Evolutionary conservation across 192 early-diverging fungal species (phyloP), one percentile per base, ranked within the genome.

Genomic region (Allomyces javanicus): DNA sequence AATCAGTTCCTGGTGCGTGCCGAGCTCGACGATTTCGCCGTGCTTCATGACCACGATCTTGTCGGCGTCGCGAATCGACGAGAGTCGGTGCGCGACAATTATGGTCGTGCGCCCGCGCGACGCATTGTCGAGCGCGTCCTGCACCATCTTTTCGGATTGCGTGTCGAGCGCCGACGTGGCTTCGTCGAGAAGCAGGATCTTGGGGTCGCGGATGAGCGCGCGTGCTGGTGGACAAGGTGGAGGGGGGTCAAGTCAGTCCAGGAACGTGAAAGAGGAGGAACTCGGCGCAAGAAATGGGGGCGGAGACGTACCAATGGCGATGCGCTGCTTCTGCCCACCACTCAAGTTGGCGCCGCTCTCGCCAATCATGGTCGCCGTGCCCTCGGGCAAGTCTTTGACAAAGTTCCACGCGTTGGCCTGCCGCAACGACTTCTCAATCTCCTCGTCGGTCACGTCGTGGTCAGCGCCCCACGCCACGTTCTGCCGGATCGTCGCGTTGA

Each of bases 241-340:
- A 40, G 7, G 0, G 7, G 33, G 33, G 33, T 40, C 33, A 40
- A 3, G 33, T 40, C 33, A 40, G 33, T 40, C 33, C 33, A 40
- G 33, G 33, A 40, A 40, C 33, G 7, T 7, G 33, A 40, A 40
- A 7, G 4, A 40, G 7, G 9, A 40, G 3, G 9, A 40, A 40
- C 3, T 40, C 33, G 33, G 33, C 7, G 33, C 33, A 40, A 40
- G 7, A 4, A 9, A 40, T 9, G 33, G 33, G 5, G 7, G 3
- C 33, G 33, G 7, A 40, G 33, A 40, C 33, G 33, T 3, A 40
- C 33, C 93, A 77, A 98, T 96, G 66, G 92, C 91, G 70, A 95
- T 91, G 68, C 94, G 86, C 81, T 95, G 92, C 73, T 95, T 95
- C 73, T 95, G 92, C 33, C 92, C 92, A 62, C 91, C 92, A 64